Base-by-base conservation (phyloP, 768 basidiomycete species). In the Macrolepiota albuminosa region DNA sequence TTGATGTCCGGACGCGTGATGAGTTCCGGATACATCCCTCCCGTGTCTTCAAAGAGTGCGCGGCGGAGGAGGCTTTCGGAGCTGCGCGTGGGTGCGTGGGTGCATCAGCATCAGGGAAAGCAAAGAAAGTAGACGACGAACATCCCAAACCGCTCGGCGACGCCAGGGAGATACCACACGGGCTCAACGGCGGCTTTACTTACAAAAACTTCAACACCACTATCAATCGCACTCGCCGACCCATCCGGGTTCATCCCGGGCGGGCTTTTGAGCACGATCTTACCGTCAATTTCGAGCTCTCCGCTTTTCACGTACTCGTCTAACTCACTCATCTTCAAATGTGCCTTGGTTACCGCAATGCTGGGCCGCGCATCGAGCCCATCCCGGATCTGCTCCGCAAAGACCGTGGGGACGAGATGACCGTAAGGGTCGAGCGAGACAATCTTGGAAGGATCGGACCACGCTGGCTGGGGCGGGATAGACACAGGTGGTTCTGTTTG, bases 141-240 rank as follows among this genome's bases (percentile, higher is more conserved):
- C 92, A 97, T 94, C 24, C 87, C 89, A 67, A 98, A 93, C n/a
- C 96, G 79, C 64, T 92, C 89, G 0, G 96, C 96, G 1, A 98
- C 86, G 11, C 94, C 93, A 47, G 95, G 95, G 1, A 97, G 76
- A 70, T 89, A 93, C 95, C 95, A 98, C 14, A 98, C 95, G 0
- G 95, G 96, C 69, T 98, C 96, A 8, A 98, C 88, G 0, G 96
- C 95, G 0, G 95, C 95, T 75, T 98, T 98, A 70, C 85, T 87
- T n/a, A 89, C 83, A 49, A 77, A 84, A 13, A 98, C 84, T 76
- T 98, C 96, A 18, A 98, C 84, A 6, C 96, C 95, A 8, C 87
- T 84, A 58, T 83, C 80, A 29, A 77, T 82, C 7, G 76, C 72
- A 57, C 81, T 85, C 60, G 68, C 68, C 0, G 80, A 78, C 13